phyloP scores from a whole-genome alignment of 2,329 filamentous ascomycete species.

The Pyricularia pennisetigena region DNA sequence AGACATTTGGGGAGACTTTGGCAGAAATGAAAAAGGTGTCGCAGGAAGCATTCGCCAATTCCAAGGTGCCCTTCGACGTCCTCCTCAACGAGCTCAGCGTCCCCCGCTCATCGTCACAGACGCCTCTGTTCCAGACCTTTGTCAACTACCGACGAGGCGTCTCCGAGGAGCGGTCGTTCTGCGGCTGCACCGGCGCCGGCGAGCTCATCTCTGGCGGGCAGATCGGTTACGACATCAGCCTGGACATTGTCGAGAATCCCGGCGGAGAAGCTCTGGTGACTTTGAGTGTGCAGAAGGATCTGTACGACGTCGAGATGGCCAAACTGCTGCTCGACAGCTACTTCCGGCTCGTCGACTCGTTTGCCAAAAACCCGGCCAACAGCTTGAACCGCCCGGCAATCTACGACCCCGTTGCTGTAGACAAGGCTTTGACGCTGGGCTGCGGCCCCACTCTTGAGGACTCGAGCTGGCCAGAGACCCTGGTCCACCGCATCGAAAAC shows the following conservation, averaged over 20 bases:
- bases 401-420: background rate
- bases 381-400: background rate
- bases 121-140: conserved; percentile 1
- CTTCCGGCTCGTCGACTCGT: background rate
- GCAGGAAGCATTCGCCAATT: background rate
- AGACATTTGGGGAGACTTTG: background rate
- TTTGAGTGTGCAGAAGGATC: conserved; percentile 7
- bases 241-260: background rate
- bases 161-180: background rate
- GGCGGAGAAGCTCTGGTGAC: conserved; percentile 11
- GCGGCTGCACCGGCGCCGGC: background rate
- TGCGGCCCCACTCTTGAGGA: background rate
- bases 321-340: background rate
- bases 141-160: conserved; percentile 1
- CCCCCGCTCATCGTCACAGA: background rate
- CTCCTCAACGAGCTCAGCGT: background rate
- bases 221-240: background rate
- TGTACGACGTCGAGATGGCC: background rate
- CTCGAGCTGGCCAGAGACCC: background rate
- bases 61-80: background rate
- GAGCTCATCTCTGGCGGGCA: background rate
- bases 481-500: background rate
- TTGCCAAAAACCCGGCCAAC: background rate
- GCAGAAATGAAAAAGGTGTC: background rate
- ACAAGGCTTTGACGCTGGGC: background rate